Evolutionary conservation across 2,329 filamentous ascomycete genomes (phyloP), one percentile per base, ranked within the genome.

Genomic region (Diaporthe citrichinensis): DNA sequence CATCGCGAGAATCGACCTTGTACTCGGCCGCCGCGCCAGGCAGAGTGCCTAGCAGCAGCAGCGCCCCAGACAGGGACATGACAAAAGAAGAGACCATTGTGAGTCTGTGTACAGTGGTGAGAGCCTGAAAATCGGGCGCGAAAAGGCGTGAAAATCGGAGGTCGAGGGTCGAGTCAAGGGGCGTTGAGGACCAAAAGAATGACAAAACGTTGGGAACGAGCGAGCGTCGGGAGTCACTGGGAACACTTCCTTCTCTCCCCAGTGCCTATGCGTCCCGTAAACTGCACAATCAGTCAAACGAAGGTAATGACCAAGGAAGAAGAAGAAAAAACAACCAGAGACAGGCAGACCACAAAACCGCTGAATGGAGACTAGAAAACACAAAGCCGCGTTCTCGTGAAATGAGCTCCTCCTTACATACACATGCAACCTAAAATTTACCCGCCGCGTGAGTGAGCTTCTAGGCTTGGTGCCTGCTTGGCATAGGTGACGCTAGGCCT

Each of bases 331-430:
- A 36, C 10, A 53, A 1, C 31, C 28, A 23, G 8, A 53, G 31
- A 34, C n/a, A 53, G 4, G n/a, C 23, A 12, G 65, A 39, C n/a
- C 46, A 12, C 23, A 28, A 68, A 51, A 51, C 65, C 41, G 49
- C 12, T 8, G 14, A 34, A 23, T 20, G 15, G 25, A 46, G 17
- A 17, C 23, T 39, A 62, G 36, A 44, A 62, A 62, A 44, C 39
- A 31, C n/a, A 25, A 20, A 15, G 3, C 46, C 31, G 23, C 9
- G n/a, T 51, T 28, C 46, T 68, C 65, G 46, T 41, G 65, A 55
- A 69, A 69, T 69, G 49, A 69, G 65, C 34, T 28, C n/a, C 46
- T 31, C 49, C 65, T 69, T 39, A 69, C 34, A 55, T 53, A 41
- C 49, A 55, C 5, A 41, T 51, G 46, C 10, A 34, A 51, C 36